phyloP scores from a whole-genome alignment of 2,329 filamentous ascomycete species.

The Didymella pinodella region DNA sequence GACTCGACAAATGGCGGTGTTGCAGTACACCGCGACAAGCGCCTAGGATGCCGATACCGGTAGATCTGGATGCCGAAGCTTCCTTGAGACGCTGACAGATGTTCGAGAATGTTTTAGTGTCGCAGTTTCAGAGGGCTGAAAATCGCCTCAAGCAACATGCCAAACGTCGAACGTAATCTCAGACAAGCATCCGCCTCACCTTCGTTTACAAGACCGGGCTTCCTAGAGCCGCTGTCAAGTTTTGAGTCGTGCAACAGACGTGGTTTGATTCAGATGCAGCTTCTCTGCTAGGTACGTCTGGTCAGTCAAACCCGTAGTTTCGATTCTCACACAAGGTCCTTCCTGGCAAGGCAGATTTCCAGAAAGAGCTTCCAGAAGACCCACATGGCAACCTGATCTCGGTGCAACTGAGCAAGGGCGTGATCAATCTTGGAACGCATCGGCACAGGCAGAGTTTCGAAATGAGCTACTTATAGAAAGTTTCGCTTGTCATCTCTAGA shows the following conservation, averaged over 20 bases:
- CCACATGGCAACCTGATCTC: background rate
- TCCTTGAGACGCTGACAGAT: slow-evolving; percentile 35
- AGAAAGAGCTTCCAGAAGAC: slow-evolving; percentile 10
- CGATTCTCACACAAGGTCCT: slow-evolving; percentile 16
- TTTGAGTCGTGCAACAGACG: slow-evolving; percentile 19
- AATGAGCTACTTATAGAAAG: background rate
- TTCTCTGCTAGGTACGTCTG: slow-evolving; percentile 14
- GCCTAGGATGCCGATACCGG: slow-evolving; percentile 23
- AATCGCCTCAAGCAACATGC: slow-evolving; percentile 3
- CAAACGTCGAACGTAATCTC: slow-evolving; percentile 17
- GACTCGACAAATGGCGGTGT: slow-evolving; percentile 23
- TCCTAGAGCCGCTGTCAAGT: slow-evolving; percentile 17
- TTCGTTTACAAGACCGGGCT: slow-evolving; percentile 11
- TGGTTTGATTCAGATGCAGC: slow-evolving; percentile 10
- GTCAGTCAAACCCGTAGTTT: slow-evolving; percentile 25
- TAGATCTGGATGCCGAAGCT: slow-evolving; percentile 23
- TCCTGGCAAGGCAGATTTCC: slow-evolving; percentile 6
- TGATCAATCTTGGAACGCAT: slow-evolving; percentile 8
- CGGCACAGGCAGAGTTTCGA: slow-evolving; percentile 5
- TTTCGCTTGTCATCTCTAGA: background rate
- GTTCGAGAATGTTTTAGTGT: slow-evolving; percentile 29
- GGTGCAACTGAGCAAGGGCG: background rate
- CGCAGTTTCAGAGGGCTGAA: slow-evolving; percentile 16
- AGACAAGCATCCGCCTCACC: slow-evolving; percentile 21
- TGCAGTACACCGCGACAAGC: slow-evolving; percentile 19